These are phyloP conservation scores for Debaryomycetaceae sp. DNA, from an alignment of 1,139 yeast genomes.

Conservation along the genomic window DNA sequence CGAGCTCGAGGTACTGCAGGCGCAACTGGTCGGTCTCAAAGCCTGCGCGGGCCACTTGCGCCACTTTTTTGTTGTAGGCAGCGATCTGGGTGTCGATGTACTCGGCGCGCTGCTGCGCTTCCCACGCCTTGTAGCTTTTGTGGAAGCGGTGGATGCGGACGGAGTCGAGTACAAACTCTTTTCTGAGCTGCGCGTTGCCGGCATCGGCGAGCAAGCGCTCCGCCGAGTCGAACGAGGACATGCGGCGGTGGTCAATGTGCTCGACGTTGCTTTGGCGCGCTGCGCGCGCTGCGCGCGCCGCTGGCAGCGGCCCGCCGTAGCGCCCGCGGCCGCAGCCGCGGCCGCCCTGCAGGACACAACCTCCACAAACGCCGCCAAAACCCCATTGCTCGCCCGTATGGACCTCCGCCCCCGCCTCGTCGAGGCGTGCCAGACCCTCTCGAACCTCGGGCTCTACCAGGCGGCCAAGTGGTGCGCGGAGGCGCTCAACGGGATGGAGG, in stretches of 20 bases:
- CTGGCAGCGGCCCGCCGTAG: too few relatives aligned
- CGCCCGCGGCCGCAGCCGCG: too few relatives aligned
- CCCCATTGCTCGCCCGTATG: too few relatives aligned
- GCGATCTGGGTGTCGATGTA: slow-evolving; percentile 23
- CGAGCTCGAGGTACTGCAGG: slow-evolving; percentile 22
- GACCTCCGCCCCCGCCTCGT: too few relatives aligned
- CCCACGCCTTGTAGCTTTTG: slow-evolving; percentile 30
- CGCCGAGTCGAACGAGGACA: slow-evolving; percentile 13
- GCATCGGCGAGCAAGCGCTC: slow-evolving; percentile 11
- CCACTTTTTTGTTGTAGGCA: slow-evolving; percentile 28
- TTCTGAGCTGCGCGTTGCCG: slow-evolving; percentile 12
- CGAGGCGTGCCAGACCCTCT: slow-evolving; percentile 22
- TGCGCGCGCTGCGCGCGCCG: too few relatives aligned
- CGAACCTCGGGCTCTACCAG: slow-evolving; percentile 52
- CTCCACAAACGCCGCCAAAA: too few relatives aligned
- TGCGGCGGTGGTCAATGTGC: neutral
- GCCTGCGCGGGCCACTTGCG: slow-evolving; percentile 27
- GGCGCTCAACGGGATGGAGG: slow-evolving; percentile 51
- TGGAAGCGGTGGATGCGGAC: slow-evolving; percentile 30
- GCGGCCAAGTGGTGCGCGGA: slow-evolving; percentile 84
- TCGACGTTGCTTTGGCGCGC: neutral
- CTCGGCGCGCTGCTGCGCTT: slow-evolving; percentile 14
- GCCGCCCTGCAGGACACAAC: too few relatives aligned
- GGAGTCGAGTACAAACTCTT: slow-evolving; percentile 30
- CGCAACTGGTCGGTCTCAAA: slow-evolving; percentile 20